Percentiles rank a stretch among this genome's conserved stretches.
These are phyloP conservation scores for Nothopassalora personata DNA, from an alignment of 2,329 filamentous ascomycete species.

Conservation along the genomic window DNA sequence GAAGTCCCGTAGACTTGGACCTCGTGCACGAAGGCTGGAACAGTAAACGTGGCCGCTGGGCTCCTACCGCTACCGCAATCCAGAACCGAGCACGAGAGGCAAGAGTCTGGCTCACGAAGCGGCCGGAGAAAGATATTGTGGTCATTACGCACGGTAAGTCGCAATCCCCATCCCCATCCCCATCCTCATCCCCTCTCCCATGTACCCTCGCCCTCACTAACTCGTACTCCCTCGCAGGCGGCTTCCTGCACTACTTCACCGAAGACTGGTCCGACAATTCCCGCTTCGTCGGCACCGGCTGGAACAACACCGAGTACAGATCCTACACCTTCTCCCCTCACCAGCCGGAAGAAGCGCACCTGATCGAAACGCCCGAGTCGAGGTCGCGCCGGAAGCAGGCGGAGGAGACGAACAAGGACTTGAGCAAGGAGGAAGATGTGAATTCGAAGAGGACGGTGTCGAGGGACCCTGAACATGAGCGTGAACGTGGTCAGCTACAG, in stretches of 20 bases:
- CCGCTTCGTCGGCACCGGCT: slow-evolving; percentile 56
- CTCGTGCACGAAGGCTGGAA: slow-evolving; percentile 63
- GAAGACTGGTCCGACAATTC: slow-evolving; percentile 67
- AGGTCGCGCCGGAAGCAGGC: background rate
- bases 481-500: background rate
- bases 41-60: slow-evolving; percentile 53
- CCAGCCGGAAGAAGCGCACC: slow-evolving; percentile 1
- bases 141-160: slow-evolving; percentile 67
- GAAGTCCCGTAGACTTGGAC: slow-evolving; percentile 57
- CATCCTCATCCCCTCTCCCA: background rate
- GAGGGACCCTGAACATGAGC: background rate
- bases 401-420: background rate
- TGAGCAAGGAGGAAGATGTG: slow-evolving; percentile 9
- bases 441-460: slow-evolving; percentile 6
- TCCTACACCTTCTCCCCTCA: slow-evolving; percentile 1
- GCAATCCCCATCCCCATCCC: background rate
- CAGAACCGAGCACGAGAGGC: slow-evolving; percentile 57
- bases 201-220: no score
- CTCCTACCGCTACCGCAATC: slow-evolving; percentile 48
- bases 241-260: slow-evolving; percentile 78
- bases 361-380: slow-evolving; percentile 3
- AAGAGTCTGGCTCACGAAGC: slow-evolving; percentile 51
- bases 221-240: slow-evolving; percentile 31
- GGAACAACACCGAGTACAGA: slow-evolving; percentile 64
- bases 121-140: slow-evolving; percentile 61